phyloP scores from a whole-genome alignment of 2,329 filamentous ascomycete genomes.

The Penicillium digitatum region DNA sequence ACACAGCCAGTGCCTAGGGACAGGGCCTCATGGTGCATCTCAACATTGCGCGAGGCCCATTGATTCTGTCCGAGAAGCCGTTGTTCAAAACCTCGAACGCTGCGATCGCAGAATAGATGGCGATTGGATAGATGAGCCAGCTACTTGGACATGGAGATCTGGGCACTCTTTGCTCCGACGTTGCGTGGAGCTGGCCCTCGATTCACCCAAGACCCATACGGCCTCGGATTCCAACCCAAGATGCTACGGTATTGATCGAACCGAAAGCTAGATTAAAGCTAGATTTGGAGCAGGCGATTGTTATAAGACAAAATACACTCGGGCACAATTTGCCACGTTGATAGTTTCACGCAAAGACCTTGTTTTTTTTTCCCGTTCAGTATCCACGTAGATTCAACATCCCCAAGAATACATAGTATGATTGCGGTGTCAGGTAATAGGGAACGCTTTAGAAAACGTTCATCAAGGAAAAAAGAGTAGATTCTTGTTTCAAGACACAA shows the following conservation, averaged over 20 bases:
- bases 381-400: constrained; percentile 10
- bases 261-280: background rate
- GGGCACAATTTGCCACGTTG: background rate
- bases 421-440: constrained; percentile 10
- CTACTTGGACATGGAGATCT: too few species aligned
- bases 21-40: background rate
- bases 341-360: background rate
- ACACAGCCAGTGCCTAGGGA: background rate
- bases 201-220: background rate
- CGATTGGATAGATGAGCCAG: too few species aligned
- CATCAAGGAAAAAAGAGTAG: constrained; percentile 1
- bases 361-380: background rate
- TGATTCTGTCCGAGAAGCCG: background rate
- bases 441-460: constrained; percentile 8
- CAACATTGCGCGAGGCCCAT: background rate
- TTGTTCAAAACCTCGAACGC: background rate
- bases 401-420: background rate
- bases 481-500: background rate
- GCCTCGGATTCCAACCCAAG: background rate
- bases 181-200: background rate
- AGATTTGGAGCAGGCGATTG: background rate
- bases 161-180: background rate
- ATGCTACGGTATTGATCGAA: background rate
- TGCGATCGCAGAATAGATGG: background rate
- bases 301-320: background rate